Evolutionary conservation across 2,329 filamentous ascomycete genomes (phyloP).

Genomic region (Ascosphaera pollenicola): DNA sequence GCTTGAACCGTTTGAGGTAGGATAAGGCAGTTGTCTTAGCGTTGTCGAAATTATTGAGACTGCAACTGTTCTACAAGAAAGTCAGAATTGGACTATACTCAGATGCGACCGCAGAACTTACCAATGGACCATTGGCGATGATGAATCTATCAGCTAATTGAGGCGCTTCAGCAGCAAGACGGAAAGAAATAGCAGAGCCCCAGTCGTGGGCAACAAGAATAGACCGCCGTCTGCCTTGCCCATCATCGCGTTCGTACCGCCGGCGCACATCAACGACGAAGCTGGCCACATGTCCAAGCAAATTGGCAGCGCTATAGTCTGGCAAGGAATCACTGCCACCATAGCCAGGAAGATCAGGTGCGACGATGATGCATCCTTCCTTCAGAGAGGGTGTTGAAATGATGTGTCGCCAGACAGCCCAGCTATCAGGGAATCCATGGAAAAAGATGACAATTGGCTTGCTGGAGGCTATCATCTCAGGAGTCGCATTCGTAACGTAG

Average conservation of each 20-base stretch:
- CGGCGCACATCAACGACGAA: slow-evolving; percentile 29
- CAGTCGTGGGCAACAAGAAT: slow-evolving; percentile 33
- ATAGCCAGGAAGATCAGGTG: slow-evolving; percentile 35
- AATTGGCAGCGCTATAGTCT: slow-evolving; percentile 26
- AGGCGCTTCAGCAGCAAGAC: slow-evolving; percentile 36
- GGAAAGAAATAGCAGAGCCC: slow-evolving; percentile 29
- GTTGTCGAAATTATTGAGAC: neutral
- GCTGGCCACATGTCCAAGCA: slow-evolving; percentile 31
- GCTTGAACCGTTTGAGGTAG: neutral
- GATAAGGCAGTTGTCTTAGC: neutral
- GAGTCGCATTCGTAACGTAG: slow-evolving; percentile 25
- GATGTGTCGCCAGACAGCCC: slow-evolving; percentile 29
- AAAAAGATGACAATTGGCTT: slow-evolving; percentile 30
- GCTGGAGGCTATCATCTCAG: slow-evolving; percentile 6
- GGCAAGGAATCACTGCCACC: slow-evolving; percentile 32
- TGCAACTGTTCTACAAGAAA: neutral
- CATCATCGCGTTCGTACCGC: slow-evolving; percentile 16
- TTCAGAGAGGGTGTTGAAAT: slow-evolving; percentile 19
- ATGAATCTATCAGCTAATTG: slow-evolving; percentile 33
- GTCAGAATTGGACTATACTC: slow-evolving; percentile 1
- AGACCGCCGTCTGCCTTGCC: slow-evolving; percentile 18
- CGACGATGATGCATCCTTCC: slow-evolving; percentile 25
- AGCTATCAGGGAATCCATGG: slow-evolving; percentile 39
- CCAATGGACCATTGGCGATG: slow-evolving; percentile 29
- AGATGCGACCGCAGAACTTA: slow-evolving; percentile 13